Evolutionary conservation across 257 asterid genomes (phyloP).

Genomic region (Coffea eugenioides): DNA sequence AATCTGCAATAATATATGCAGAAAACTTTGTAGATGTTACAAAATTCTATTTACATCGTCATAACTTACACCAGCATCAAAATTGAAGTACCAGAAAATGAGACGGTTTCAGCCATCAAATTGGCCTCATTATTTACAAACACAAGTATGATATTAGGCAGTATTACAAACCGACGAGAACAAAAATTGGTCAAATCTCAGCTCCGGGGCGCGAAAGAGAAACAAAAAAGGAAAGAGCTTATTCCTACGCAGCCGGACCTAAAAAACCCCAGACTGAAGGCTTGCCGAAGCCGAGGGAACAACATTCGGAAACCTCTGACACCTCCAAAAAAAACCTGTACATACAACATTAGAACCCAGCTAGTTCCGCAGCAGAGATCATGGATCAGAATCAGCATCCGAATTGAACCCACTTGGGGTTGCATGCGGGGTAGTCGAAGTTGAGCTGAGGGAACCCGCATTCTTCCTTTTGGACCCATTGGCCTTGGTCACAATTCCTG

Average conservation of each 20-base stretch:
- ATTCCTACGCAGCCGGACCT: background rate
- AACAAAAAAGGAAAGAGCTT: too few relatives aligned
- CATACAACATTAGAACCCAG: background rate
- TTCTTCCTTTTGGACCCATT: background rate
- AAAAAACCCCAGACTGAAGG: background rate
- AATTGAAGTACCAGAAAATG: too few relatives aligned
- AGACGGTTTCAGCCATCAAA: too few relatives aligned
- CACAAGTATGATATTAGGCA: background rate
- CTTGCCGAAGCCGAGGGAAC: background rate
- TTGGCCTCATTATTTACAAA: background rate
- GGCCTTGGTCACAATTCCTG: background rate
- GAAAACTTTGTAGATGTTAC: too few relatives aligned
- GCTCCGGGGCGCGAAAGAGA: background rate
- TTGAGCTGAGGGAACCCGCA: background rate
- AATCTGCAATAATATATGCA: too few relatives aligned
- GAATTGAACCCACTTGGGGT: conserved; percentile 23
- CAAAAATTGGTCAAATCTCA: background rate
- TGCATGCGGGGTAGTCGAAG: conserved; percentile 18
- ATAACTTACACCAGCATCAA: too few relatives aligned
- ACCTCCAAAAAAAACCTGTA: too few relatives aligned
- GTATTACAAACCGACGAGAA: too few relatives aligned
- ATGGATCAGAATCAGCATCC: conserved; percentile 9
- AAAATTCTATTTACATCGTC: too few relatives aligned
- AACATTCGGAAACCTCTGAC: background rate
- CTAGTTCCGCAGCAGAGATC: background rate